A percentile compares a stretch with the other conserved stretches of the same genome.
phyloP scores from a whole-genome alignment of 2,329 filamentous ascomycete species.

The Cladosporium cucumerinum region DNA sequence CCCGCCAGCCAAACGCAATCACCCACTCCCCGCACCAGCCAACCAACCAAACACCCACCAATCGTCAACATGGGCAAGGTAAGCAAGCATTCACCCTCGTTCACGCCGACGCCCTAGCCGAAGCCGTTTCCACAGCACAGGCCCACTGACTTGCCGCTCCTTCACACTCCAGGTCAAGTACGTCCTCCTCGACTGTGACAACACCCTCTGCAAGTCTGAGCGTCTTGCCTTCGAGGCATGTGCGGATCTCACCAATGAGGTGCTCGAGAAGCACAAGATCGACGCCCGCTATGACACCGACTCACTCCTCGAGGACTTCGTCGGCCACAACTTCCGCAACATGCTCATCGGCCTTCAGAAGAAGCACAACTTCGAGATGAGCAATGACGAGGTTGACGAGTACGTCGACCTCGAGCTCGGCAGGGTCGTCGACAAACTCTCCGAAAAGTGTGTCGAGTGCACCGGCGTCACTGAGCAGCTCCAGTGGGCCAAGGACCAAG shows the following conservation, averaged over 20 bases:
- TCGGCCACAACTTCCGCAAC: slow-evolving; percentile 91
- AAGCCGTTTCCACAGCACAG: slow-evolving; percentile 1
- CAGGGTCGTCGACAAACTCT: slow-evolving; percentile 75
- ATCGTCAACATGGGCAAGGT: slow-evolving; percentile 29
- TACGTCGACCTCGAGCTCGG: slow-evolving; percentile 79
- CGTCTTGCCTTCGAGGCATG: slow-evolving; percentile 88
- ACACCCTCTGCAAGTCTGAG: slow-evolving; percentile 91
- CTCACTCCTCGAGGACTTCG: slow-evolving; percentile 78
- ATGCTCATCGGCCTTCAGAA: slow-evolving; percentile 77
- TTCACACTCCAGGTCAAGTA: slow-evolving; percentile 40
- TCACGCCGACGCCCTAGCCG: slow-evolving; percentile 13
- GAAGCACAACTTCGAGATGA: slow-evolving; percentile 71
- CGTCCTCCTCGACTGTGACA: slow-evolving; percentile 63
- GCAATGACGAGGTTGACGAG: slow-evolving; percentile 63
- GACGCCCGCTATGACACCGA: slow-evolving; percentile 71
- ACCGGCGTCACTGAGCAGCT: slow-evolving; percentile 62
- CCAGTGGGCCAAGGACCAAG: slow-evolving; percentile 51
- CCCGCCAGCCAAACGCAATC: background rate
- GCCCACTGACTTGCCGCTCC: slow-evolving; percentile 1
- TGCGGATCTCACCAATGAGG: slow-evolving; percentile 82
- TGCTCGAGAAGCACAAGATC: slow-evolving; percentile 66
- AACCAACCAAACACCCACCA: slow-evolving; percentile 12
- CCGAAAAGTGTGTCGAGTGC: slow-evolving; percentile 35
- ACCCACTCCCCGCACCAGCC: slow-evolving; percentile 8
- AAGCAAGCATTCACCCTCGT: slow-evolving; percentile 20